Percentiles rank a stretch among this genome's conserved stretches.
These are phyloP conservation scores for Boletus barrowsii DNA, from an alignment of 768 basidiomycete species.

Conservation along the genomic window DNA sequence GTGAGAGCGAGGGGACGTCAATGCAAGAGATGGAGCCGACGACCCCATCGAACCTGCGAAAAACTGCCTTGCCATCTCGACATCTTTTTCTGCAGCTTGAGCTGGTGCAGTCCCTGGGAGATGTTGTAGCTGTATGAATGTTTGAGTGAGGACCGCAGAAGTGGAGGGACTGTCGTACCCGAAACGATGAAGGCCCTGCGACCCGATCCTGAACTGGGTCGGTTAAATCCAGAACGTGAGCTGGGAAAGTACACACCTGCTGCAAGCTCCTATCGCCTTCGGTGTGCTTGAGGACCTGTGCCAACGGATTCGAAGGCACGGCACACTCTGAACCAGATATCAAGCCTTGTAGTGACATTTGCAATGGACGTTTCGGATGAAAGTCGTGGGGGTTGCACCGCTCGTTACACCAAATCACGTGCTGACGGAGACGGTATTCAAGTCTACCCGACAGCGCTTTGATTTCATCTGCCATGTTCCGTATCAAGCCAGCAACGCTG, in stretches of 20 bases:
- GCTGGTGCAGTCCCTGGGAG: constrained; percentile 57
- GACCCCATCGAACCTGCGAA: constrained; percentile 50
- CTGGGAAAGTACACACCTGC: constrained; percentile 48
- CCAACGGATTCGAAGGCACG: constrained; percentile 77
- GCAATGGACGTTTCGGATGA: neutral
- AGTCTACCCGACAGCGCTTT: neutral
- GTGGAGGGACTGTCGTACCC: constrained; percentile 40
- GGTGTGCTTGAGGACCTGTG: constrained; percentile 86
- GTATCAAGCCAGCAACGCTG: constrained; percentile 16
- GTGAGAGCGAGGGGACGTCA: constrained; percentile 32
- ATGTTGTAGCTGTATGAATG: constrained; percentile 59
- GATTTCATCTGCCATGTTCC: constrained; percentile 15
- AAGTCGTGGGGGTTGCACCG: no score
- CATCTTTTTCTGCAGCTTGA: constrained; percentile 60
- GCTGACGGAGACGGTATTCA: neutral
- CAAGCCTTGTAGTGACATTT: constrained; percentile 74
- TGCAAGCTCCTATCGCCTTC: constrained; percentile 87
- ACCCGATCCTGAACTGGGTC: constrained; percentile 57
- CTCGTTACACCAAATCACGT: constrained; percentile 16
- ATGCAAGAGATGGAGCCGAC: constrained; percentile 33
- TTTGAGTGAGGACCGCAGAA: neutral
- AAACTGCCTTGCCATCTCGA: constrained; percentile 75
- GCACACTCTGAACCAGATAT: constrained; percentile 91
- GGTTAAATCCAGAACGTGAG: neutral
- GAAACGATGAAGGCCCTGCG: constrained; percentile 67